A percentile compares a stretch with the other conserved stretches of the same genome.
These are phyloP conservation scores for Boechera stricta DNA, from an alignment of 345 rosid genomes.

Conservation along the genomic window DNA sequence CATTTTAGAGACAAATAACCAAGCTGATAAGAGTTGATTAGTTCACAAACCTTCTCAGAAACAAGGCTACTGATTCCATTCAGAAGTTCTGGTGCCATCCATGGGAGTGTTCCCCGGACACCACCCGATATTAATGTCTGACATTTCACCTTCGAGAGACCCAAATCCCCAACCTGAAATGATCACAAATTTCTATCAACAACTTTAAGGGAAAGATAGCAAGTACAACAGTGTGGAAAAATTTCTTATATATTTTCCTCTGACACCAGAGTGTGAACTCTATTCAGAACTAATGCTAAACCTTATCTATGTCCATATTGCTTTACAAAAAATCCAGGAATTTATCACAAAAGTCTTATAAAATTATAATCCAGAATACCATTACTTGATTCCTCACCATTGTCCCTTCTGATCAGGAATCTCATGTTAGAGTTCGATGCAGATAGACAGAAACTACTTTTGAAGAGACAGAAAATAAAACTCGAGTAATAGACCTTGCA, in stretches of 20 bases:
- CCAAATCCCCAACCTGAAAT: conserved; percentile 12
- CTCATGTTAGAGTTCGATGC: background rate
- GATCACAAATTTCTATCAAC: background rate
- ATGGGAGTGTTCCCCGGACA: conserved; percentile 16
- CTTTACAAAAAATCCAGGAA: background rate
- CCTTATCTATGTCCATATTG: background rate
- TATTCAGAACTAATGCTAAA: background rate
- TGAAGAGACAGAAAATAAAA: background rate
- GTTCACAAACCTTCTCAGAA: conserved; percentile 11
- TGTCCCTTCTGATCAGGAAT: background rate
- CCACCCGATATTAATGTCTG: conserved; percentile 19
- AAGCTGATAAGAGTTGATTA: background rate
- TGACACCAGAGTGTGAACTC: background rate
- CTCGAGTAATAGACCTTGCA: conserved; percentile 4
- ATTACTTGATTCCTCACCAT: conserved; percentile 5
- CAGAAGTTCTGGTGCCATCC: conserved; percentile 14
- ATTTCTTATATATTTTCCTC: background rate
- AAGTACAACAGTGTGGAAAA: background rate
- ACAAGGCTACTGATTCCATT: conserved; percentile 14
- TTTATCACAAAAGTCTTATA: background rate
- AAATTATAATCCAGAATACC: background rate
- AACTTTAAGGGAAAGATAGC: background rate
- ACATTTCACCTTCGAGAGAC: conserved; percentile 19
- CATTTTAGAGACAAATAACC: background rate
- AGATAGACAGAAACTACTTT: background rate